A percentile compares a stretch with the other conserved stretches of the same genome.
phyloP scores from a whole-genome alignment of 2,329 filamentous ascomycete genomes.

The Bipolaris bicolor region DNA sequence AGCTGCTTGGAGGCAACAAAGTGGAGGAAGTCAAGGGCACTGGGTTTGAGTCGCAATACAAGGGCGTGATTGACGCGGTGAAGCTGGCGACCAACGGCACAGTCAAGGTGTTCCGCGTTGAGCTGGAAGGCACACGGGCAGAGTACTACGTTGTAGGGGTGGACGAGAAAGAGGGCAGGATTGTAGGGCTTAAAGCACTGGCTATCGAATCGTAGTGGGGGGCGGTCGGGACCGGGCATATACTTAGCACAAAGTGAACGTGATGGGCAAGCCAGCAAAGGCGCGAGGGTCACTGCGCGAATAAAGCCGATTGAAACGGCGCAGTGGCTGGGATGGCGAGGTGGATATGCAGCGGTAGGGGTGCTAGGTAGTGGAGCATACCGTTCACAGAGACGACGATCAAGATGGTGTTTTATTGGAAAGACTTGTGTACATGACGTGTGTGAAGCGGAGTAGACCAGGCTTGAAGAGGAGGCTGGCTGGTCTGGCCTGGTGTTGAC shows the following conservation, averaged over 20 bases:
- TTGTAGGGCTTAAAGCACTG: constrained; percentile 81
- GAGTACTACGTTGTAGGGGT: constrained; percentile 83
- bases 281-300: constrained; percentile 5
- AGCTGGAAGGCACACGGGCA: constrained; percentile 65
- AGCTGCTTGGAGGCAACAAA: constrained; percentile 65
- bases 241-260: constrained; percentile 1
- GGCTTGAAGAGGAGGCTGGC: not conserved
- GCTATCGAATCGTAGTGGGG: constrained; percentile 66
- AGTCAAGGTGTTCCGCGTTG: constrained; percentile 76
- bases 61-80: constrained; percentile 71
- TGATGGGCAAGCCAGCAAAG: not conserved
- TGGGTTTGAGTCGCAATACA: constrained; percentile 79
- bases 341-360: constrained; percentile 7
- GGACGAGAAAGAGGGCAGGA: constrained; percentile 61
- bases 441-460: not conserved
- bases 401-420: not conserved
- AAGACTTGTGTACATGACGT: not conserved
- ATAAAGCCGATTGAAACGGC: constrained; percentile 15
- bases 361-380: constrained; percentile 9
- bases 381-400: not conserved
- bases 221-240: not conserved
- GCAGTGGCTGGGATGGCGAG: constrained; percentile 4
- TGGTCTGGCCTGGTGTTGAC: not conserved
- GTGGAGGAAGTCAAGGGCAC: constrained; percentile 70
- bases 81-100: constrained; percentile 69